Conservation (phyloP, 345 rosid genomes). For the Lepidium didymum region DNA sequence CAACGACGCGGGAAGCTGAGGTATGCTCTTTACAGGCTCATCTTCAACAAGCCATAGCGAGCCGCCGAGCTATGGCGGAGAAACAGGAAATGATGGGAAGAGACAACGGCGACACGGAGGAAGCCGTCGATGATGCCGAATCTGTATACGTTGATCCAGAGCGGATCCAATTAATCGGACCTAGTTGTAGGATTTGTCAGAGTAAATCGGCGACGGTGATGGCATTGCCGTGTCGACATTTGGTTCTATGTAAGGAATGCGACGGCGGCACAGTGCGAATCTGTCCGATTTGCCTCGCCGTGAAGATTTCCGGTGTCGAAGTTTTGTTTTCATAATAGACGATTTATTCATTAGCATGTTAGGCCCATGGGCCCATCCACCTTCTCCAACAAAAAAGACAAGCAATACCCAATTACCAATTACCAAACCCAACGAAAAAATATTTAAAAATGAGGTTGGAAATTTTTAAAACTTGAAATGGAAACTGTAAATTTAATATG, state of each 20-base stretch:
- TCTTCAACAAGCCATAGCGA: conserved; percentile 49
- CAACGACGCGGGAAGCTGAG: conserved; percentile 57
- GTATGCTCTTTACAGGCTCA: conserved; percentile 67
- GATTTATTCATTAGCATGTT: background rate
- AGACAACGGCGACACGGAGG: background rate
- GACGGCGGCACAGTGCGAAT: conserved; percentile 36
- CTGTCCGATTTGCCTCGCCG: conserved; percentile 64
- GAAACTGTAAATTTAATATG: too few relatives aligned
- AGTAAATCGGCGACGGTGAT: conserved; percentile 54
- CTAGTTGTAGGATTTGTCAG: conserved; percentile 50
- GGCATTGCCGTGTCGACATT: conserved; percentile 78
- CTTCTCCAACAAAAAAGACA: background rate
- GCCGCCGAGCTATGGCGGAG: conserved; percentile 15
- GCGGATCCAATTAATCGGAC: background rate
- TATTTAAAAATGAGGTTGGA: background rate
- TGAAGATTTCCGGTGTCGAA: conserved; percentile 50
- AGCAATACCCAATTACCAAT: too few relatives aligned
- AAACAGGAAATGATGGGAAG: background rate
- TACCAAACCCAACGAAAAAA: too few relatives aligned
- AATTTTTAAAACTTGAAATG: too few relatives aligned
- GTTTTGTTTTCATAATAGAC: conserved; percentile 38
- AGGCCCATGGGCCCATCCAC: background rate
- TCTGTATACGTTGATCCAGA: conserved; percentile 29
- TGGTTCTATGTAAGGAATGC: conserved; percentile 56
- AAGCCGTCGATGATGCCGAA: conserved; percentile 51